Conservation (phyloP, 2,329 filamentous ascomycete species). For the Arthroderma sp. region DNA sequence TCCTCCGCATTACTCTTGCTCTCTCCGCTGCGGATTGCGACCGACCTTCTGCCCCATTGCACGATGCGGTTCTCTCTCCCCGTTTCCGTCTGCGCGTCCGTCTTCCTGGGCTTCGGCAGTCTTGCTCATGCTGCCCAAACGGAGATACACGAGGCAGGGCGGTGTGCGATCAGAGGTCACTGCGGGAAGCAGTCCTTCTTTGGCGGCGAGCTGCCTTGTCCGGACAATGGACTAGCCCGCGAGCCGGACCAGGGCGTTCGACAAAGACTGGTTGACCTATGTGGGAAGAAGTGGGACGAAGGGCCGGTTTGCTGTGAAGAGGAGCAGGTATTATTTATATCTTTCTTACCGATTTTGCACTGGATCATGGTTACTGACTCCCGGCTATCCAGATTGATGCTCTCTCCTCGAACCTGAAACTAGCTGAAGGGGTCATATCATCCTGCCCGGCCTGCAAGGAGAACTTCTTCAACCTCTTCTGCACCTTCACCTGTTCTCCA, state of each 20-base stretch:
- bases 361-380: neutral
- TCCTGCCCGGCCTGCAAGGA: slow-evolving; percentile 94
- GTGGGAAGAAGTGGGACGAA: slow-evolving; percentile 73
- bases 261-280: slow-evolving; percentile 69
- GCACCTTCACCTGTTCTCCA: slow-evolving; percentile 94
- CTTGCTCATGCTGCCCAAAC: slow-evolving; percentile 16
- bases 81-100: slow-evolving; percentile 7
- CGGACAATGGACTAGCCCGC: slow-evolving; percentile 74
- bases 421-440: slow-evolving; percentile 77
- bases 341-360: neutral
- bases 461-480: slow-evolving; percentile 98
- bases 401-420: slow-evolving; percentile 72
- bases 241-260: slow-evolving; percentile 61
- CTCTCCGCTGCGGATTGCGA: neutral
- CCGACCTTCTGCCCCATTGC: neutral
- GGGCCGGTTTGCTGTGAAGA: slow-evolving; percentile 74
- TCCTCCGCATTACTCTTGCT: neutral
- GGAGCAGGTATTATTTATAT: slow-evolving; percentile 53
- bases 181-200: slow-evolving; percentile 89
- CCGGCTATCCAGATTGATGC: slow-evolving; percentile 50
- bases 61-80: neutral
- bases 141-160: slow-evolving; percentile 65
- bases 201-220: slow-evolving; percentile 76
- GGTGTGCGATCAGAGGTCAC: slow-evolving; percentile 81
- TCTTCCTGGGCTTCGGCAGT: slow-evolving; percentile 3